Evolutionary conservation across 257 asterid species (phyloP).

Genomic region (Petunia secreta): DNA sequence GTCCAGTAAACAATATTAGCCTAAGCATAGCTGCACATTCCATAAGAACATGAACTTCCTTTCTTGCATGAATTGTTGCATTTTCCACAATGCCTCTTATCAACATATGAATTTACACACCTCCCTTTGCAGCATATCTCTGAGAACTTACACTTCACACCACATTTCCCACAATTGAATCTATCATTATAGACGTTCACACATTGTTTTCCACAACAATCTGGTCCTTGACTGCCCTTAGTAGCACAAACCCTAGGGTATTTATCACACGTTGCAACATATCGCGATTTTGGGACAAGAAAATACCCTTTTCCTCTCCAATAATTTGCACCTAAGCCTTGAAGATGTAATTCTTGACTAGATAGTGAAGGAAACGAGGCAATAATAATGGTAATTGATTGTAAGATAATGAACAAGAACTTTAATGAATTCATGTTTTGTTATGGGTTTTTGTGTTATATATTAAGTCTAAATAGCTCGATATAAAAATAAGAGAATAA

Average conservation of each 20-base stretch:
- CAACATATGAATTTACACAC: slow-evolving; percentile 33
- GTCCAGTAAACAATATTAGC: too few relatives aligned
- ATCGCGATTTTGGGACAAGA: background rate
- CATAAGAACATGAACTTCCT: slow-evolving; percentile 35
- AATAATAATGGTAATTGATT: background rate
- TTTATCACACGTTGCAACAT: slow-evolving; percentile 33
- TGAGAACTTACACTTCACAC: slow-evolving; percentile 30
- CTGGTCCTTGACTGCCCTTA: slow-evolving; percentile 36
- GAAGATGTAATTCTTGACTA: background rate
- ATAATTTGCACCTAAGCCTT: background rate
- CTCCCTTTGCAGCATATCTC: slow-evolving; percentile 40
- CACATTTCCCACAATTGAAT: slow-evolving; percentile 40
- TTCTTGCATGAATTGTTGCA: slow-evolving; percentile 38
- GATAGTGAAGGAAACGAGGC: background rate
- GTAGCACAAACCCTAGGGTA: slow-evolving; percentile 40
- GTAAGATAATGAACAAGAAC: slow-evolving; percentile 1
- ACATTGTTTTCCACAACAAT: slow-evolving; percentile 46
- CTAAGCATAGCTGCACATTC: slow-evolving; percentile 43
- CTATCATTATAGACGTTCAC: slow-evolving; percentile 37
- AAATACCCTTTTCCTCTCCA: background rate
- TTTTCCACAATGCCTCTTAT: slow-evolving; percentile 44
- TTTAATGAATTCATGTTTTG: slow-evolving; percentile 5
- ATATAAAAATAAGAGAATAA: background rate
- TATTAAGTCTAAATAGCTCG: background rate
- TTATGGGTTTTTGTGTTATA: background rate